Evolutionary conservation across 257 asterid genomes (phyloP).

Genomic region (Pogostemon cablin): DNA sequence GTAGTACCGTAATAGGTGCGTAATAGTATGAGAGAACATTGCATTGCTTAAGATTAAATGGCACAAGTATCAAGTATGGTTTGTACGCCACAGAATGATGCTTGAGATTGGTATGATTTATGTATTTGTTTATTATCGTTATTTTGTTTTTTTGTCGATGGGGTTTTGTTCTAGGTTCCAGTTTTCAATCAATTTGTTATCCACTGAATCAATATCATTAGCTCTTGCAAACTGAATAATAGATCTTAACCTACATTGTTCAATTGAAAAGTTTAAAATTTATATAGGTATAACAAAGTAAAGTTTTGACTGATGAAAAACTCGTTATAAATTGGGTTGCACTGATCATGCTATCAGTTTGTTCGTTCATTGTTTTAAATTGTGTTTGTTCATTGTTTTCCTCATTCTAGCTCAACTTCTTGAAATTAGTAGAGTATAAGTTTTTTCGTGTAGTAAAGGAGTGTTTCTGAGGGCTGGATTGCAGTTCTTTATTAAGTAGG

Average conservation of each 20-base stretch:
- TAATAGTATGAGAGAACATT: neutral
- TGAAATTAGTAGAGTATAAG: neutral
- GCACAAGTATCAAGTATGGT: neutral
- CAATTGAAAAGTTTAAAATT: neutral
- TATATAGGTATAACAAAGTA: neutral
- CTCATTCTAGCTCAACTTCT: neutral
- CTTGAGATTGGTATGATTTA: neutral
- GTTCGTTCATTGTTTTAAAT: neutral
- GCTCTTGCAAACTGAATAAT: neutral
- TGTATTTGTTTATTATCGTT: too few species aligned
- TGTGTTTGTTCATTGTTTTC: neutral
- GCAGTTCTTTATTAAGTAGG: neutral
- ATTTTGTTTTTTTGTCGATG: neutral
- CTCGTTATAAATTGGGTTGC: neutral
- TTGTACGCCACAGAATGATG: neutral
- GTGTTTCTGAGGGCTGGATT: neutral
- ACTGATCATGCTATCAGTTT: neutral
- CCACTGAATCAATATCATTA: neutral
- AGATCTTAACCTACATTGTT: neutral
- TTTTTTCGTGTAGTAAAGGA: neutral
- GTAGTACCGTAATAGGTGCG: neutral
- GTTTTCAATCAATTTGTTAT: neutral
- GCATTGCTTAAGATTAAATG: neutral
- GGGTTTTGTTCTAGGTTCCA: neutral
- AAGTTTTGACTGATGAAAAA: neutral